Evolutionary conservation across 2,329 filamentous ascomycete species (phyloP).

Genomic region (Dryadomyces quercus-mongolicae): DNA sequence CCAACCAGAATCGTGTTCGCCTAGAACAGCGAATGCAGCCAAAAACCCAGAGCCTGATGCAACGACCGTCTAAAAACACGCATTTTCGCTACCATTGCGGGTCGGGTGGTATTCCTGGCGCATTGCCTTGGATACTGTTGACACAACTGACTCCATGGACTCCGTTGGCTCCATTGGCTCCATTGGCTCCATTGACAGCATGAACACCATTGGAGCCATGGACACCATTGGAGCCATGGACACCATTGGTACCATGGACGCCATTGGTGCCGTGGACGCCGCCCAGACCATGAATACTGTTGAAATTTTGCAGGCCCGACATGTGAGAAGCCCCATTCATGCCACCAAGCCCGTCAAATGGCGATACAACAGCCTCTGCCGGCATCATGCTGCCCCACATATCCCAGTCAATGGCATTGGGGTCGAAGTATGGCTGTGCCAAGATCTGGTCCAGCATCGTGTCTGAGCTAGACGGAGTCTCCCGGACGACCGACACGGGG

Average conservation of each 20-base stretch:
- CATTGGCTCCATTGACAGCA: not conserved
- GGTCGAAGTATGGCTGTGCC: conserved; percentile 28
- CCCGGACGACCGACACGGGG: not conserved
- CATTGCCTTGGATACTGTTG: too few species aligned
- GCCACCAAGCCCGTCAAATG: conserved; percentile 11
- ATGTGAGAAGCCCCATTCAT: not conserved
- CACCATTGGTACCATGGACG: not conserved
- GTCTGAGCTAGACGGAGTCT: conserved; percentile 10
- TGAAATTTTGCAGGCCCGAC: not conserved
- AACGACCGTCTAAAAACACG: too few species aligned
- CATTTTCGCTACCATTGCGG: not conserved
- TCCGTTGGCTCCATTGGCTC: not conserved
- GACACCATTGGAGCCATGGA: not conserved
- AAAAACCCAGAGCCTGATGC: too few species aligned
- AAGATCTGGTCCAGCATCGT: conserved; percentile 29
- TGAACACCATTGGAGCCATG: not conserved
- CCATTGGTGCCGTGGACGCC: not conserved
- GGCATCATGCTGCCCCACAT: conserved; percentile 23
- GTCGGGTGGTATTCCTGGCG: not conserved
- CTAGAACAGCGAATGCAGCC: too few species aligned
- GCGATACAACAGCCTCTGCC: conserved; percentile 1
- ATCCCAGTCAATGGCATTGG: conserved; percentile 32
- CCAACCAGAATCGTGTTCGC: too few species aligned
- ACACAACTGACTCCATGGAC: too few species aligned
- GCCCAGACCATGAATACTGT: not conserved